A percentile compares a stretch with the other conserved stretches of the same genome.
Conservation (phyloP, 495 filamentous ascomycete species). For the Penicillium alfredii region DNA sequence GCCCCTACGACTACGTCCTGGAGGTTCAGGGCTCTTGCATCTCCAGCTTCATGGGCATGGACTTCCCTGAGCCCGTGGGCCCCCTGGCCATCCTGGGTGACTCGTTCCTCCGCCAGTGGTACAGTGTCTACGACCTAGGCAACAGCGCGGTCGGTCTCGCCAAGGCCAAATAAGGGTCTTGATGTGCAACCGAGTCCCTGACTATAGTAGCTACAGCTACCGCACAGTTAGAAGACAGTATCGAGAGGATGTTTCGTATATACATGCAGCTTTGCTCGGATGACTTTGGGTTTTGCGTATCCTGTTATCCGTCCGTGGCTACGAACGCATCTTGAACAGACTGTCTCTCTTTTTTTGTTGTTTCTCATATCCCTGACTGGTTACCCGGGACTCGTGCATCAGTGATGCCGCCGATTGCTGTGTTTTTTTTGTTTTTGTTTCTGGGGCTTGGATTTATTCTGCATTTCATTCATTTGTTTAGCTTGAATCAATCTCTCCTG, state of each 20-base stretch:
- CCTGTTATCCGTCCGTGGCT: conserved; percentile 11
- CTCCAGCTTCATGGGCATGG: conserved; percentile 96
- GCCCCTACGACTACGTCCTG: conserved; percentile 88
- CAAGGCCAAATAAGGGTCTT: conserved; percentile 56
- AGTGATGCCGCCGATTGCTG: no score
- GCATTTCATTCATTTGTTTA: conserved; percentile 11
- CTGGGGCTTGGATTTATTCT: conserved; percentile 11
- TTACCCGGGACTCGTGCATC: no score
- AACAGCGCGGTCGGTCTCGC: conserved; percentile 83
- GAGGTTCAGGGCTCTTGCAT: conserved; percentile 95
- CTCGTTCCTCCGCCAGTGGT: conserved; percentile 94
- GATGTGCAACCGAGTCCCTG: no score
- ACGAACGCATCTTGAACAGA: conserved; percentile 6
- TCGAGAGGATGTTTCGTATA: conserved; percentile 17
- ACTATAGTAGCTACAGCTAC: conserved; percentile 8
- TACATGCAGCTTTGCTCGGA: conserved; percentile 11
- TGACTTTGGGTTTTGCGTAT: conserved; percentile 5
- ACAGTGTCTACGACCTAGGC: conserved; percentile 92
- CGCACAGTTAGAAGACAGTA: conserved; percentile 6
- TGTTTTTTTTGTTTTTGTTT: background rate
- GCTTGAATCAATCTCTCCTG: conserved; percentile 5
- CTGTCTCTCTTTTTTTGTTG: conserved; percentile 3
- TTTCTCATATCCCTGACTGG: no score
- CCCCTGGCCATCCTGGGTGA: conserved; percentile 96
- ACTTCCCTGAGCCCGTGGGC: conserved; percentile 85